Conservation (phyloP, 2,329 filamentous ascomycete species). For the Colletotrichum phormii region DNA sequence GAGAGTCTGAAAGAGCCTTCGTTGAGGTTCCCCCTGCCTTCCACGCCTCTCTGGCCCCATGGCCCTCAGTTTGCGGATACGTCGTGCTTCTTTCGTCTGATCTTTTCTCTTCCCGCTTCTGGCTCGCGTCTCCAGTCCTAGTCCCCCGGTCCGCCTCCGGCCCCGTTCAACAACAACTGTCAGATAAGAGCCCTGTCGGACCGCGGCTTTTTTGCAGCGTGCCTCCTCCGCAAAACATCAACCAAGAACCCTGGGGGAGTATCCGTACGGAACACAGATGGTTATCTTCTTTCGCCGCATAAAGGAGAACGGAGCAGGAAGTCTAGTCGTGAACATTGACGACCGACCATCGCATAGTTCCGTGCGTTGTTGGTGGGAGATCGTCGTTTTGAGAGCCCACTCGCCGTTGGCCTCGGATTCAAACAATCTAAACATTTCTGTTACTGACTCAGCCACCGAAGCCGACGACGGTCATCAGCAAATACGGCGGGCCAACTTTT, state of each 20-base stretch:
- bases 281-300: conserved; percentile 11
- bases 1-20: neutral
- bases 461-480: conserved; percentile 9
- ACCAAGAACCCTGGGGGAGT: conserved; percentile 22
- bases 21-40: conserved; percentile 20
- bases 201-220: conserved; percentile 1
- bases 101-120: conserved; percentile 38
- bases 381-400: conserved; percentile 19
- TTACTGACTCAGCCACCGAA: conserved; percentile 34
- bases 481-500: conserved; percentile 3
- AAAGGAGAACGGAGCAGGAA: conserved; percentile 19
- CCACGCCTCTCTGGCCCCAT: conserved; percentile 16
- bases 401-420: conserved; percentile 1
- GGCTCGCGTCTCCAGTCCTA: conserved; percentile 16
- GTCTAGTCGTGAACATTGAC: neutral
- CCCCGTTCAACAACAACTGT: conserved; percentile 19
- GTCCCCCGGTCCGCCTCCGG: conserved; percentile 16
- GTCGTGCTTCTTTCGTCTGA: conserved; percentile 39
- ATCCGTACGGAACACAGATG: neutral
- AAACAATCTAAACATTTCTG: conserved; percentile 14
- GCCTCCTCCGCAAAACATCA: conserved; percentile 15
- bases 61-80: neutral
- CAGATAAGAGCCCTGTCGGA: conserved; percentile 14
- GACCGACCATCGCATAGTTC: neutral
- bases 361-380: conserved; percentile 21